Base-by-base conservation (phyloP, 495 filamentous ascomycete genomes). In the Aspergillus indologenus region DNA sequence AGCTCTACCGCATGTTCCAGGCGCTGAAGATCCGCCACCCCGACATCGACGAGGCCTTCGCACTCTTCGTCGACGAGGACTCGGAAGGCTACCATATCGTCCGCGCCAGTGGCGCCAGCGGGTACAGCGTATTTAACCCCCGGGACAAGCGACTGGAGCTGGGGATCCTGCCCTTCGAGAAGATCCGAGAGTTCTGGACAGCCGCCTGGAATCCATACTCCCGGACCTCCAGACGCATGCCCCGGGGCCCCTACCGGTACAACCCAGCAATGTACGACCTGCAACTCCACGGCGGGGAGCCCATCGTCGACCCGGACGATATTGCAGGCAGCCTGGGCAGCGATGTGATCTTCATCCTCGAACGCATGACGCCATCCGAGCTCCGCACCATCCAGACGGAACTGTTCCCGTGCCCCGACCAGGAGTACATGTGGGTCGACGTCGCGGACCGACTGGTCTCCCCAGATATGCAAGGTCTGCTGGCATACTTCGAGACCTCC, bases 241-340 rank as follows among this genome's bases (percentile, higher is more conserved):
- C 45, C 8, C 14, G 18, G 9, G 45, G 45, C 14, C 45, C 45
- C 18, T 47, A 47, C 20, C 15, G 15, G 14, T 47, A 47, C 21
- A 47, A 47, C 18, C 45, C 45, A 7, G 45, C 45, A 1, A 47
- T 47, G 45, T 47, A 21, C 18, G 45, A 47, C 3, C 1, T 21
- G 17, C 15, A 47, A 20, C 18, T 47, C 43, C 20, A 9, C 9
- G 45, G 45, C 18, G 45, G 45, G 18, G 45, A 47, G 45, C 45
- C 45, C 18, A 47, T 47, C 45, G 45, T 47, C 45, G 45, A 47
- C 45, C 45, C 45, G 45, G 45, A 47, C 45, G 45, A 47, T 21
- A 47, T 47, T 11, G 17, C 45, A 7, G 45, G 45, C 45, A 47
- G 45, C 21, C 9, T 47, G 1, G 45, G 20, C 45, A 19, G 7